Evolutionary conservation across 2,329 filamentous ascomycete genomes (phyloP).

Genomic region (Aspergillus sclerotialis): DNA sequence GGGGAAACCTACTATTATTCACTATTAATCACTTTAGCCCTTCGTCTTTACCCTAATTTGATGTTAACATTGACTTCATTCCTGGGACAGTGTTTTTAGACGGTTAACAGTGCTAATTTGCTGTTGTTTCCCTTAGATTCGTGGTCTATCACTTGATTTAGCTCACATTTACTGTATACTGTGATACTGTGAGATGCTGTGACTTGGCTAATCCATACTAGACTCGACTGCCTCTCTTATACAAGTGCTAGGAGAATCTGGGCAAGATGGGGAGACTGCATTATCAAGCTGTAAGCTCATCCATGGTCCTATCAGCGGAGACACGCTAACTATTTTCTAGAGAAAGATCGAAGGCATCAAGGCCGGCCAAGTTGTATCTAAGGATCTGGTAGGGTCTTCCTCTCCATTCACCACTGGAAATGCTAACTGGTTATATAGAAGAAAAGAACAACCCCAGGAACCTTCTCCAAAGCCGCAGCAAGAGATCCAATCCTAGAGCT

Average conservation of each 20-base stretch:
- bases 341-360: slow-evolving; percentile 40
- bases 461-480: slow-evolving; percentile 19
- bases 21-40: too few relatives aligned
- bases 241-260: too few relatives aligned
- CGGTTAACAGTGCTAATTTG: not conserved
- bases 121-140: too few relatives aligned
- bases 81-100: too few relatives aligned
- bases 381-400: slow-evolving; percentile 30
- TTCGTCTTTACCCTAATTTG: too few relatives aligned
- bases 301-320: not conserved
- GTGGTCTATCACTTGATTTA: too few relatives aligned
- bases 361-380: slow-evolving; percentile 39
- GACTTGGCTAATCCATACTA: too few relatives aligned
- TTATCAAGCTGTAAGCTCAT: slow-evolving; percentile 30
- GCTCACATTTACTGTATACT: not conserved
- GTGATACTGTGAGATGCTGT: too few relatives aligned
- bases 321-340: slow-evolving; percentile 20
- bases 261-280: slow-evolving; percentile 33
- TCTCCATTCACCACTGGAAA: not conserved
- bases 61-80: too few relatives aligned
- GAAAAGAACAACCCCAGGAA: slow-evolving; percentile 27
- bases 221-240: too few relatives aligned
- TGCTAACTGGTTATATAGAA: slow-evolving; percentile 16
- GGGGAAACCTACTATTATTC: too few relatives aligned
- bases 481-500: slow-evolving; percentile 37